Conservation (phyloP, 352 stramenopile genomes). For the Phytophthora sp. region DNA sequence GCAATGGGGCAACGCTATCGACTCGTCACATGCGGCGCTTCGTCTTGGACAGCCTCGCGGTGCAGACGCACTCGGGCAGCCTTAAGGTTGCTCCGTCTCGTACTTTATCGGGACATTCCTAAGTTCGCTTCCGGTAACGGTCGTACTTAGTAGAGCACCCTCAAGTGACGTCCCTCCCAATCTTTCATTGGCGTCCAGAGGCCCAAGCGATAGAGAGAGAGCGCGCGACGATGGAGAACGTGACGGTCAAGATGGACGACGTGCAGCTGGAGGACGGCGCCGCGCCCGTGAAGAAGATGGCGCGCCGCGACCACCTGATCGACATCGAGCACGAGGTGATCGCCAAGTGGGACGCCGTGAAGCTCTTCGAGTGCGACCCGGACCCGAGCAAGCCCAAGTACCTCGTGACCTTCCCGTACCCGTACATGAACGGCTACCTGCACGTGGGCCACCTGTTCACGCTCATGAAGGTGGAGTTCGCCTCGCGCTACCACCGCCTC, state of each 20-base stretch:
- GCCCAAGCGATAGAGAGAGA: too few species aligned
- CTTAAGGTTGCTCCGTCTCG: too few species aligned
- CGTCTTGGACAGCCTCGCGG: too few species aligned
- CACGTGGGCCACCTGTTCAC: constrained; percentile 98
- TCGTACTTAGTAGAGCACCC: too few species aligned
- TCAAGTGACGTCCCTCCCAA: not conserved
- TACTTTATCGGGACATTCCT: too few species aligned
- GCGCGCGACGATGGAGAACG: constrained; percentile 61
- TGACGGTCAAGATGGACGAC: constrained; percentile 82
- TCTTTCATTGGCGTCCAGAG: constrained; percentile 28
- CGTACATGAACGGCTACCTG: constrained; percentile 99
- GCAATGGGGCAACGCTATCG: too few species aligned
- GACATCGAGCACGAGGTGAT: constrained; percentile 93
- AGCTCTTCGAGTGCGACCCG: constrained; percentile 91
- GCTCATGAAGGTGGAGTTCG: constrained; percentile 98
- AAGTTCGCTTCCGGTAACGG: too few species aligned
- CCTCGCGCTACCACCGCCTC: constrained; percentile 93
- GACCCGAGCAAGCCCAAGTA: constrained; percentile 93
- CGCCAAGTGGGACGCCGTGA: constrained; percentile 86
- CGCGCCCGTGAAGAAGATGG: constrained; percentile 75
- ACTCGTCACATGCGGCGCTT: too few species aligned
- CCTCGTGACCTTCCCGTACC: constrained; percentile 99
- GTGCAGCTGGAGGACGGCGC: constrained; percentile 71
- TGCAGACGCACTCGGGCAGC: too few species aligned
- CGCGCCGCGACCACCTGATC: constrained; percentile 90